phyloP scores from a whole-genome alignment of 208 protist genomes.

The Herpetomonas samuelpessoai region DNA sequence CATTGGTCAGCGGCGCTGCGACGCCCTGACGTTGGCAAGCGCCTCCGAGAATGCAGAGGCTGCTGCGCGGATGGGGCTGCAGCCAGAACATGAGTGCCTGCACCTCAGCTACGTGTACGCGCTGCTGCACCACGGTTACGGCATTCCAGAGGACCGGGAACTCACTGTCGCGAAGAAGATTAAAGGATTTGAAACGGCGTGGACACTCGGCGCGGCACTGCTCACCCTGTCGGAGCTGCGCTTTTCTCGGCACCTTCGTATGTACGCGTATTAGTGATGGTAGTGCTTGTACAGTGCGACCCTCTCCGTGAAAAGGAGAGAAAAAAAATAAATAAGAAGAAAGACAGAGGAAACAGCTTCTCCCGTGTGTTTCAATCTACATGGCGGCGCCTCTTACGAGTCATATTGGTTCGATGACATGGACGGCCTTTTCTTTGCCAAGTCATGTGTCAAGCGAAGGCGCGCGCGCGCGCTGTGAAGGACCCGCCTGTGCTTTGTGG shows the following conservation, averaged over 20 bases:
- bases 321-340: too few relatives aligned
- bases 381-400: too few relatives aligned
- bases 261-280: neutral
- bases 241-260: neutral
- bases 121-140: conserved; percentile 59
- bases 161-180: conserved; percentile 83
- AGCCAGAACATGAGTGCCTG: conserved; percentile 68
- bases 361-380: too few relatives aligned
- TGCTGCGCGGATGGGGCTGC: conserved; percentile 15
- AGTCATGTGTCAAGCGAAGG: too few relatives aligned
- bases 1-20: conserved; percentile 16
- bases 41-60: conserved; percentile 13
- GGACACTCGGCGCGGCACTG: conserved; percentile 77
- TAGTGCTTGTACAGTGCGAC: too few relatives aligned
- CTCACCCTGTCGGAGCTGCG: conserved; percentile 17
- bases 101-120: conserved; percentile 73
- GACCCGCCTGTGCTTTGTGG: too few relatives aligned
- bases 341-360: too few relatives aligned
- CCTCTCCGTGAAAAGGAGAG: too few relatives aligned
- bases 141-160: conserved; percentile 39
- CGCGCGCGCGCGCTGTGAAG: too few relatives aligned
- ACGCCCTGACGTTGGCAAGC: conserved; percentile 19
- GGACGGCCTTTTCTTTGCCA: too few relatives aligned
- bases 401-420: too few relatives aligned
- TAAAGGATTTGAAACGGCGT: conserved; percentile 69